Evolutionary conservation across 371 early-diverging fungal genomes (phyloP).

Genomic region (Actinomortierella ambigua): DNA sequence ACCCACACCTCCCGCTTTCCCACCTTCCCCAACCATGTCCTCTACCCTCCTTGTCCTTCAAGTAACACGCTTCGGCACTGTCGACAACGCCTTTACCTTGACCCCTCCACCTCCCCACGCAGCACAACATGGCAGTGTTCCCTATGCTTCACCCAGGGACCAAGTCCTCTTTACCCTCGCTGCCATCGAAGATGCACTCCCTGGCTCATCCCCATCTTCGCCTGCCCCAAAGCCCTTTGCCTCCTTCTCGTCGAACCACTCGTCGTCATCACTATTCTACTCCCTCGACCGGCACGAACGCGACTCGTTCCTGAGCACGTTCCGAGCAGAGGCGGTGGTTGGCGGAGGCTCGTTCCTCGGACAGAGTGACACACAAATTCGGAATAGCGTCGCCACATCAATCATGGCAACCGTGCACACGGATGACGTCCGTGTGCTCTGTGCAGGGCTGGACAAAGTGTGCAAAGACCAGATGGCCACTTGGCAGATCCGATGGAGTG

Average conservation of each 20-base stretch:
- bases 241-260: no score
- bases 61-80: constrained; percentile 34
- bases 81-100: constrained; percentile 29
- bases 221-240: no score
- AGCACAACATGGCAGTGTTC: no score
- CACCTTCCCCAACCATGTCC: not conserved
- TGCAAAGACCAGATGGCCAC: constrained; percentile 19
- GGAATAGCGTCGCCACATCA: constrained; percentile 12
- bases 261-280: not conserved
- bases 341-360: no score
- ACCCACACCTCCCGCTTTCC: not conserved
- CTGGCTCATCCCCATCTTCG: no score
- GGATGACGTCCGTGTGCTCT: constrained; percentile 31
- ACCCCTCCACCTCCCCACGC: no score
- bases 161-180: no score
- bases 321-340: no score
- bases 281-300: not conserved
- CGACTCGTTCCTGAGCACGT: not conserved
- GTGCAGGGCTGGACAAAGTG: constrained; percentile 23
- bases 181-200: no score
- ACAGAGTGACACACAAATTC: no score
- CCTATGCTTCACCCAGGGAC: no score
- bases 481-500: constrained; percentile 29
- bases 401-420: constrained; percentile 31
- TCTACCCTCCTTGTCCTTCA: constrained; percentile 20